These are phyloP conservation scores for Rugosomyces carneus DNA, from an alignment of 1,284 basidiomycete genomes.

Conservation along the genomic window DNA sequence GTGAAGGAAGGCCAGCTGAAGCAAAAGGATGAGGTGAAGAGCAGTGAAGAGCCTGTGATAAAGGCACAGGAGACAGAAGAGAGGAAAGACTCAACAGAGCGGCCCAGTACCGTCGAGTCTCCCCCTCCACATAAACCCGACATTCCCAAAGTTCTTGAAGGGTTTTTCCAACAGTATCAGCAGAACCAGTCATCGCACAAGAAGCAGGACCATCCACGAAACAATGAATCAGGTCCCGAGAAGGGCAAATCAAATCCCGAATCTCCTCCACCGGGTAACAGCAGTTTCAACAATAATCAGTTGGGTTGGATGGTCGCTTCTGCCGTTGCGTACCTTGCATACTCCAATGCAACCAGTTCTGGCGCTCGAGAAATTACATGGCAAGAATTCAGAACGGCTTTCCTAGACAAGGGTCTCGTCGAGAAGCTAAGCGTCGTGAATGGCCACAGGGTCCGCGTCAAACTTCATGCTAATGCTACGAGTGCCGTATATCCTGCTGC, in stretches of 20 bases:
- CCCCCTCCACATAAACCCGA: slow-evolving; percentile 26
- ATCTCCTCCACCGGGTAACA: slow-evolving; percentile 44
- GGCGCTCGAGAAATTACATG: slow-evolving; percentile 90
- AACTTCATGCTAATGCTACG: slow-evolving; percentile 81
- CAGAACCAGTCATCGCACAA: slow-evolving; percentile 34
- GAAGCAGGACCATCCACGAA: slow-evolving; percentile 25
- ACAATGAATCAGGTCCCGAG: slow-evolving; percentile 31
- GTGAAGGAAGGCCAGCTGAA: background rate
- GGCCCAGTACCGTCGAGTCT: slow-evolving; percentile 14
- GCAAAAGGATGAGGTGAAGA: slow-evolving; percentile 35
- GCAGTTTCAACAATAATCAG: slow-evolving; percentile 54
- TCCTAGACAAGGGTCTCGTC: slow-evolving; percentile 94
- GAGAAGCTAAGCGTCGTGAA: slow-evolving; percentile 95
- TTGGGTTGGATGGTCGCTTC: slow-evolving; percentile 54
- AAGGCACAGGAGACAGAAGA: slow-evolving; percentile 15
- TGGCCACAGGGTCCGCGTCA: slow-evolving; percentile 83
- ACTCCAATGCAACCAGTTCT: slow-evolving; percentile 54
- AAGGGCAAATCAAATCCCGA: slow-evolving; percentile 34
- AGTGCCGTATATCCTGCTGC: slow-evolving; percentile 63
- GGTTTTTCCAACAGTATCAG: slow-evolving; percentile 74
- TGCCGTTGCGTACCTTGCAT: slow-evolving; percentile 62
- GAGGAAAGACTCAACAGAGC: slow-evolving; percentile 7
- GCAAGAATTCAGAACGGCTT: slow-evolving; percentile 96
- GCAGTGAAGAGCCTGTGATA: slow-evolving; percentile 24
- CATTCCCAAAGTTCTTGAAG: slow-evolving; percentile 60